These are phyloP conservation scores for Backusella circina DNA, from an alignment of 192 early-diverging fungal genomes.

Conservation along the genomic window DNA sequence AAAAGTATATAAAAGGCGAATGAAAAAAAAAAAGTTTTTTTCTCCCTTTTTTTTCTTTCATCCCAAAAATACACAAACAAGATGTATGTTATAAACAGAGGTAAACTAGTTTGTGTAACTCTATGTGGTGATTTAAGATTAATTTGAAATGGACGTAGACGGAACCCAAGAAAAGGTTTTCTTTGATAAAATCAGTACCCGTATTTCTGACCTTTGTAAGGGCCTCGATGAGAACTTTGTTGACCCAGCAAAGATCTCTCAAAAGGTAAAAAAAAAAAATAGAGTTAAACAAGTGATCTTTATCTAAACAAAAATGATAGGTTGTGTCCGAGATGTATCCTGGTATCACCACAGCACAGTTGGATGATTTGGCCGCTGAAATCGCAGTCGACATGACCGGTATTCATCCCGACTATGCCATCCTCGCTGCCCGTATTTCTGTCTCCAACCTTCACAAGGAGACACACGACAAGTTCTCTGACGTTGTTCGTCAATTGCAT, in stretches of 20 bases:
- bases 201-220: constrained; percentile 92
- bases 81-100: constrained; percentile 45
- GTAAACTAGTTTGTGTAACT: constrained; percentile 16
- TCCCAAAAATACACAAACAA: not conserved
- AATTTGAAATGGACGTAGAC: constrained; percentile 44
- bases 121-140: not conserved
- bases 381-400: constrained; percentile 85
- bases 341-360: constrained; percentile 94
- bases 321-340: constrained; percentile 94
- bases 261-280: constrained; percentile 67
- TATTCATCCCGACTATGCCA: constrained; percentile 94
- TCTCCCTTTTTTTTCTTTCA: not conserved
- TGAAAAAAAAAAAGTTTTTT: not conserved
- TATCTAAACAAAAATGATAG: constrained; percentile 30
- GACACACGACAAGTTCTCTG: constrained; percentile 74
- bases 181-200: constrained; percentile 93
- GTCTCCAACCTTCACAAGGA: constrained; percentile 92
- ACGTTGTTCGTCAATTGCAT: constrained; percentile 80
- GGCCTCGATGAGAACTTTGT: constrained; percentile 91
- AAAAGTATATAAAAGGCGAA: not conserved
- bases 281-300: not conserved
- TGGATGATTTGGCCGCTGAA: constrained; percentile 96
- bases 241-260: constrained; percentile 83
- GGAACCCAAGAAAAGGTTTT: constrained; percentile 75
- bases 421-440: constrained; percentile 93